phyloP scores from a whole-genome alignment of 1,139 yeast species.

The Eremothecium sinecaudum region DNA sequence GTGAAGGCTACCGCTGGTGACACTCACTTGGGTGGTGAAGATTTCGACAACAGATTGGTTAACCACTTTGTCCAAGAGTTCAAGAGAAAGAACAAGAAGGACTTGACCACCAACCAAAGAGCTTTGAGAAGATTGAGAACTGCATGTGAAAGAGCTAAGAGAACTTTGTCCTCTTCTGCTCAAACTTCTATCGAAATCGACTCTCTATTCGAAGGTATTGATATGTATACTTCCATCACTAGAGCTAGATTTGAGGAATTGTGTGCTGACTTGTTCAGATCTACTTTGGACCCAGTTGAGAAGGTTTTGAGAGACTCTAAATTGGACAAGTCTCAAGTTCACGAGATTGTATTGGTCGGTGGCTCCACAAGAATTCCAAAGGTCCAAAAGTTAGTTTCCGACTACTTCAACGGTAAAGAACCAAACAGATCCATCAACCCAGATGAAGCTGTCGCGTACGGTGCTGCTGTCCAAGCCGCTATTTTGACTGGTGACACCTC shows the following conservation, averaged over 20 bases:
- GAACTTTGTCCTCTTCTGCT: constrained; percentile 77
- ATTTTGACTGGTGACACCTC: constrained; percentile 67
- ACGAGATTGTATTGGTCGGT: constrained; percentile 83
- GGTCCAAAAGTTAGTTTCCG: constrained; percentile 78
- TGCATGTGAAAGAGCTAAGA: constrained; percentile 88
- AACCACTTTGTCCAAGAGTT: constrained; percentile 72
- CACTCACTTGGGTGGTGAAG: constrained; percentile 63
- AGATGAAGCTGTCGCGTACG: constrained; percentile 97
- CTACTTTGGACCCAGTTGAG: constrained; percentile 78
- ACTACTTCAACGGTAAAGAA: constrained; percentile 84
- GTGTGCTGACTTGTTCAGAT: constrained; percentile 76
- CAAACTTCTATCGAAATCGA: constrained; percentile 86
- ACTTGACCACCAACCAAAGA: constrained; percentile 65
- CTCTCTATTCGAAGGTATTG: constrained; percentile 90
- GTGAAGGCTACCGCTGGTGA: constrained; percentile 99
- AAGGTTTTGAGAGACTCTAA: constrained; percentile 77
- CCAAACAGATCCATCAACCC: constrained; percentile 83
- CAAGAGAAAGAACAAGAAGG: constrained; percentile 78
- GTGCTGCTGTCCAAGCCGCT: constrained; percentile 98
- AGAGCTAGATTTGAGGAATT: constrained; percentile 90
- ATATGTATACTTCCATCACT: constrained; percentile 73
- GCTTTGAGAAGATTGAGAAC: constrained; percentile 83
- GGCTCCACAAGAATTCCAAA: constrained; percentile 94
- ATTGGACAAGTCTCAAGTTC: constrained; percentile 67
- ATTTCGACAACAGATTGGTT: constrained; percentile 74